phyloP scores from a whole-genome alignment of 495 filamentous ascomycete species.

The Hypoxylon crocopeplum region DNA sequence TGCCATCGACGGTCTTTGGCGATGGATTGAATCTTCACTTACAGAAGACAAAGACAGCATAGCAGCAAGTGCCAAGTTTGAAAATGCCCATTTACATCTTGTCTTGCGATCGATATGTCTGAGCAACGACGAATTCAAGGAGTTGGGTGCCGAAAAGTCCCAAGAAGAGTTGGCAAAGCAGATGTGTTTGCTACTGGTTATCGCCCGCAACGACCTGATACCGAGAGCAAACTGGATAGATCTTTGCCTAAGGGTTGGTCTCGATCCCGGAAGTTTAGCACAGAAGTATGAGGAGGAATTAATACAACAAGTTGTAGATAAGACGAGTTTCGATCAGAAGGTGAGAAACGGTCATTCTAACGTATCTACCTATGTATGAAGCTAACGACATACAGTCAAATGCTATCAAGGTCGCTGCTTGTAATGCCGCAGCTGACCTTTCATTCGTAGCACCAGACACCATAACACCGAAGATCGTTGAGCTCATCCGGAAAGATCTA shows the following conservation, averaged over 20 bases:
- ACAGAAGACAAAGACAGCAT: conserved; percentile 78
- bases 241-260: conserved; percentile 73
- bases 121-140: conserved; percentile 47
- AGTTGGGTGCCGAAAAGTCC: conserved; percentile 44
- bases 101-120: conserved; percentile 77
- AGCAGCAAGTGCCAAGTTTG: conserved; percentile 71
- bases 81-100: conserved; percentile 62
- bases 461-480: conserved; percentile 76
- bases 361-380: no score
- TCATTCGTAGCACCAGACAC: conserved; percentile 90
- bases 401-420: conserved; percentile 70
- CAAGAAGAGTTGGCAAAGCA: conserved; percentile 61
- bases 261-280: conserved; percentile 83
- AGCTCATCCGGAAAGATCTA: conserved; percentile 74
- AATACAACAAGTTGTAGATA: conserved; percentile 55
- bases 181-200: conserved; percentile 75
- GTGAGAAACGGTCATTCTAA: conserved; percentile 40
- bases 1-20: conserved; percentile 79
- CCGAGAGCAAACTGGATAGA: conserved; percentile 87
- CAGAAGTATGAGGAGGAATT: conserved; percentile 55
- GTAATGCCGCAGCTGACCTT: conserved; percentile 81
- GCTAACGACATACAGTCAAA: conserved; percentile 42
- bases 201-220: conserved; percentile 80
- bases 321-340: conserved; percentile 54
- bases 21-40: conserved; percentile 73